Conservation (phyloP, 192 early-diverging fungal genomes). For the Coemansia biformis region DNA sequence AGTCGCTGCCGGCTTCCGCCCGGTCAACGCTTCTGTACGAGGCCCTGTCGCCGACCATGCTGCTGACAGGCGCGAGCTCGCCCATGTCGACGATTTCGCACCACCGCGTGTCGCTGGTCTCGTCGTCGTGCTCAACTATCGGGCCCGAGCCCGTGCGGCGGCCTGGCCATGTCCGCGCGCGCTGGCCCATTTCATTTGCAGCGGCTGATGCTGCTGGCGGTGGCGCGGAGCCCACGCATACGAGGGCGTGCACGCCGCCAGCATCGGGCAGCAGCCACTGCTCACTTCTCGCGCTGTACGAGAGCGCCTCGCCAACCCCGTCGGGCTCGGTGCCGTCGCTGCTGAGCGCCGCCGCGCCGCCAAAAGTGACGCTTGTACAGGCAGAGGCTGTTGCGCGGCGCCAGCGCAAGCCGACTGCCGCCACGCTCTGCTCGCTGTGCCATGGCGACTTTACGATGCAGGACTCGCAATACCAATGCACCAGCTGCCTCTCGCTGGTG, state of each 20-base stretch:
- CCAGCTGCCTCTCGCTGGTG: constrained; percentile 36
- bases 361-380: constrained; percentile 35
- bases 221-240: background rate
- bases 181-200: constrained; percentile 16
- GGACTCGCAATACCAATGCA: constrained; percentile 39
- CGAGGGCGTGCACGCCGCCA: background rate
- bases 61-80: constrained; percentile 9
- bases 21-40: constrained; percentile 41
- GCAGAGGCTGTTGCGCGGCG: constrained; percentile 33
- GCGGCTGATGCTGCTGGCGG: background rate
- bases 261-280: constrained; percentile 13
- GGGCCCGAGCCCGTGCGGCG: constrained; percentile 21
- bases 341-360: constrained; percentile 35
- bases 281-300: constrained; percentile 31
- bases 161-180: constrained; percentile 4
- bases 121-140: constrained; percentile 45
- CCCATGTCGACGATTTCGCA: constrained; percentile 32
- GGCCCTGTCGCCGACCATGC: constrained; percentile 9
- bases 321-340: constrained; percentile 20
- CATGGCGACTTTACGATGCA: constrained; percentile 33
- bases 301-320: constrained; percentile 4
- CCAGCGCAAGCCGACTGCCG: background rate
- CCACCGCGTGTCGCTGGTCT: constrained; percentile 40
- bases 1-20: constrained; percentile 14
- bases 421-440: constrained; percentile 44